Conservation (phyloP, 441 rosid species). For the Dalechampia spathulata region DNA sequence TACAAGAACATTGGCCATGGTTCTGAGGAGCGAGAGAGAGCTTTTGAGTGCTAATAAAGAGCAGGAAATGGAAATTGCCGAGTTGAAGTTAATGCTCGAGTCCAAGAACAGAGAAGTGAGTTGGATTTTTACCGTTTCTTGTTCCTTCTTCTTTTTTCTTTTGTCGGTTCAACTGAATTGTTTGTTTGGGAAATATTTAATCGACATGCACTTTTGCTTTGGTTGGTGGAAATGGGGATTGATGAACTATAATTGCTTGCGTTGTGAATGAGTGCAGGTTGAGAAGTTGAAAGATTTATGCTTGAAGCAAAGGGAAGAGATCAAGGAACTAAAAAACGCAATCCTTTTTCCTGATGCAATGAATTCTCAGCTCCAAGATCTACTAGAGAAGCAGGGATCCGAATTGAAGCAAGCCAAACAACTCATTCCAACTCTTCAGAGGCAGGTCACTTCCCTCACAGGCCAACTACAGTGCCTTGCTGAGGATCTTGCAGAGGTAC, state of each 20-base stretch:
- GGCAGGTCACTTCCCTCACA: constrained; percentile 84
- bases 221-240: background rate
- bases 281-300: constrained; percentile 89
- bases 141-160: too few species aligned
- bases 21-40: constrained; percentile 88
- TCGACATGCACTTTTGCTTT: too few species aligned
- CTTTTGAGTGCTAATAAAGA: constrained; percentile 69
- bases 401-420: constrained; percentile 82
- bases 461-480: constrained; percentile 81
- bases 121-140: too few species aligned
- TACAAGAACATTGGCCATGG: constrained; percentile 87
- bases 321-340: constrained; percentile 61
- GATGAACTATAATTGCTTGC: background rate
- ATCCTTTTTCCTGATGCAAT: constrained; percentile 65
- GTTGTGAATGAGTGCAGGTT: constrained; percentile 39
- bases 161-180: too few species aligned
- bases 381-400: constrained; percentile 49
- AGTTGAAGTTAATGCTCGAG: constrained; percentile 47
- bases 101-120: constrained; percentile 56
- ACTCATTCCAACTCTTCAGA: constrained; percentile 71
- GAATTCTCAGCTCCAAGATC: constrained; percentile 47
- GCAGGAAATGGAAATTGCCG: constrained; percentile 48
- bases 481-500: constrained; percentile 86
- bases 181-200: too few species aligned
- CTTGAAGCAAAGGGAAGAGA: constrained; percentile 83